phyloP scores from a whole-genome alignment of 768 basidiomycete genomes.

The Kwoniella bestiolae region DNA sequence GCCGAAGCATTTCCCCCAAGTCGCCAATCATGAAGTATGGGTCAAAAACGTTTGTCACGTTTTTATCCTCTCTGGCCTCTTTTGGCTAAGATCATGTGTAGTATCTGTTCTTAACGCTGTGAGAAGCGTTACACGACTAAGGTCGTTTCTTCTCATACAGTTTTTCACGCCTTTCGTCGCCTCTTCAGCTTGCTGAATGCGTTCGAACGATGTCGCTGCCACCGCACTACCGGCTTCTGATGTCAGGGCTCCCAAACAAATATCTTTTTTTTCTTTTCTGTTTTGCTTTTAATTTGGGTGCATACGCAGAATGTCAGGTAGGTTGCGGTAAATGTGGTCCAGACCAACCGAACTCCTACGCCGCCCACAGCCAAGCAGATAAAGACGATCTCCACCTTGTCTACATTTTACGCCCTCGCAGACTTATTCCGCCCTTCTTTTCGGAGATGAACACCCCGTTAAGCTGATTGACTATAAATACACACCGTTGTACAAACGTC shows the following conservation, averaged over 20 bases:
- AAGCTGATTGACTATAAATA: too few relatives aligned
- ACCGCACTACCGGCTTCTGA: constrained; percentile 50
- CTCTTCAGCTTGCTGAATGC: constrained; percentile 52
- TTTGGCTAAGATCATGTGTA: constrained; percentile 58
- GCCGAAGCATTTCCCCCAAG: neutral
- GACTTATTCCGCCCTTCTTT: too few relatives aligned
- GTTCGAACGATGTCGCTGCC: constrained; percentile 47
- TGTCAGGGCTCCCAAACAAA: constrained; percentile 40
- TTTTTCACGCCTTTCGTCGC: constrained; percentile 36
- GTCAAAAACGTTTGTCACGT: too few relatives aligned
- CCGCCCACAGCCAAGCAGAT: too few relatives aligned
- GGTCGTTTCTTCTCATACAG: constrained; percentile 36
- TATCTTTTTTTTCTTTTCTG: constrained; percentile 4
- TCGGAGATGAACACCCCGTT: too few relatives aligned
- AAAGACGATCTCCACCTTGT: too few relatives aligned
- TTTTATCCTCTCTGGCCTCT: constrained; percentile 56
- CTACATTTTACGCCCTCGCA: too few relatives aligned
- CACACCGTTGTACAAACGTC: too few relatives aligned
- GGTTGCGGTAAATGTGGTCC: too few relatives aligned
- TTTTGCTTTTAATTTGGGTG: too few relatives aligned
- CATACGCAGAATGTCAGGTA: too few relatives aligned
- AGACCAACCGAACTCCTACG: too few relatives aligned
- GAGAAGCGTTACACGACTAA: constrained; percentile 45
- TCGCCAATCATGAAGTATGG: neutral
- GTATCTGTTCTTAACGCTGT: constrained; percentile 55